Conservation (phyloP, 257 asterid genomes). For the Osmanthus fragrans region DNA sequence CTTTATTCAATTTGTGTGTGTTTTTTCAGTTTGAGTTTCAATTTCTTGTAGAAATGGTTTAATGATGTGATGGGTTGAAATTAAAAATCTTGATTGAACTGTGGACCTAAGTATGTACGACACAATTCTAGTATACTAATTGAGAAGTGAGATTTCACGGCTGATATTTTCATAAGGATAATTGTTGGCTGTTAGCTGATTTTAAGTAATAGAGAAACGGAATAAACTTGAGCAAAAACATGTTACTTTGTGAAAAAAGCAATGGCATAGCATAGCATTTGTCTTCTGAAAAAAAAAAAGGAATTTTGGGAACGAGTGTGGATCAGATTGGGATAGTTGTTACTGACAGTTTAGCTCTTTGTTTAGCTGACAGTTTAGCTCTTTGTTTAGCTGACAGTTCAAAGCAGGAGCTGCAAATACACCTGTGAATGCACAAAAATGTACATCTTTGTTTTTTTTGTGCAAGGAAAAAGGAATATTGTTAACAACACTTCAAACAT, state of each 20-base stretch:
- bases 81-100: background rate
- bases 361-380: background rate
- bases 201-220: background rate
- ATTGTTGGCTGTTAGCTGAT: background rate
- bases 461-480: background rate
- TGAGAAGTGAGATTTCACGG: background rate
- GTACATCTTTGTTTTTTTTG: background rate
- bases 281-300: background rate
- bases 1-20: background rate
- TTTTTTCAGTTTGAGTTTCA: slow-evolving; percentile 7
- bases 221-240: background rate
- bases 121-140: background rate
- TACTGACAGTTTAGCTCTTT: background rate
- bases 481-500: background rate
- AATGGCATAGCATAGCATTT: background rate
- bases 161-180: background rate
- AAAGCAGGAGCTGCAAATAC: background rate
- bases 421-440: background rate
- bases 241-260: background rate
- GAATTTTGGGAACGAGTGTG: background rate
- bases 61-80: slow-evolving; percentile 5
- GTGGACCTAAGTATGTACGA: background rate
- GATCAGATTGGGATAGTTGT: background rate
- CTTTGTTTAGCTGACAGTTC: background rate
- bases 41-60: slow-evolving; percentile 4